phyloP scores from a whole-genome alignment of 2,329 filamentous ascomycete species.

The Catunica adiposa region DNA sequence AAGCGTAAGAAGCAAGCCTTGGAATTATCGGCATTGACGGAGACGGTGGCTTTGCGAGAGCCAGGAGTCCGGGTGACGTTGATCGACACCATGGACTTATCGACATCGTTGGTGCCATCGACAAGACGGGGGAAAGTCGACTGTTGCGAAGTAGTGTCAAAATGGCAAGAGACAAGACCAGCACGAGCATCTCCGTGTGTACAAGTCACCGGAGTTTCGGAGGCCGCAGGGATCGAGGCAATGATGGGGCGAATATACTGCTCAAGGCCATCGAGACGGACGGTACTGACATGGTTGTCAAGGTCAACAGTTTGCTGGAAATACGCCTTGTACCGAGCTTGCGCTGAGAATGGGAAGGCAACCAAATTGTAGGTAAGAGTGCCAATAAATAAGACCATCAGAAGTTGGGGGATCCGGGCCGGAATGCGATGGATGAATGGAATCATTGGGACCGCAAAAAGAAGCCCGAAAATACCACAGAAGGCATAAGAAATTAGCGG shows the following conservation, averaged over 20 bases:
- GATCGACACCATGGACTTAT: constrained; percentile 33
- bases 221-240: constrained; percentile 50
- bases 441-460: constrained; percentile 58
- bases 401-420: constrained; percentile 62
- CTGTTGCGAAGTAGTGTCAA: constrained; percentile 32
- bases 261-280: constrained; percentile 51
- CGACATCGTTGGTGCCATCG: constrained; percentile 28
- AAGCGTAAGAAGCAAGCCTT: constrained; percentile 63
- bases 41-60: constrained; percentile 39
- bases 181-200: constrained; percentile 25
- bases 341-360: constrained; percentile 73
- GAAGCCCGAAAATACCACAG: constrained; percentile 48
- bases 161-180: constrained; percentile 51
- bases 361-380: constrained; percentile 74
- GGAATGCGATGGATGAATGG: constrained; percentile 81
- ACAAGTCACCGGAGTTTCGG: constrained; percentile 44
- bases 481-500: constrained; percentile 55
- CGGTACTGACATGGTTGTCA: constrained; percentile 51
- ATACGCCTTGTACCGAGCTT: constrained; percentile 68
- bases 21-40: constrained; percentile 56
- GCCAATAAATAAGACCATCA: constrained; percentile 54
- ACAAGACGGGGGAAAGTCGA: constrained; percentile 20
- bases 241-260: constrained; percentile 53
- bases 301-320: constrained; percentile 73
- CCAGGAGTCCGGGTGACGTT: constrained; percentile 32